Percentiles rank a stretch among this genome's conserved stretches.
phyloP scores from a whole-genome alignment of 2,329 filamentous ascomycete genomes.

The Purpureocillium lavendulum region DNA sequence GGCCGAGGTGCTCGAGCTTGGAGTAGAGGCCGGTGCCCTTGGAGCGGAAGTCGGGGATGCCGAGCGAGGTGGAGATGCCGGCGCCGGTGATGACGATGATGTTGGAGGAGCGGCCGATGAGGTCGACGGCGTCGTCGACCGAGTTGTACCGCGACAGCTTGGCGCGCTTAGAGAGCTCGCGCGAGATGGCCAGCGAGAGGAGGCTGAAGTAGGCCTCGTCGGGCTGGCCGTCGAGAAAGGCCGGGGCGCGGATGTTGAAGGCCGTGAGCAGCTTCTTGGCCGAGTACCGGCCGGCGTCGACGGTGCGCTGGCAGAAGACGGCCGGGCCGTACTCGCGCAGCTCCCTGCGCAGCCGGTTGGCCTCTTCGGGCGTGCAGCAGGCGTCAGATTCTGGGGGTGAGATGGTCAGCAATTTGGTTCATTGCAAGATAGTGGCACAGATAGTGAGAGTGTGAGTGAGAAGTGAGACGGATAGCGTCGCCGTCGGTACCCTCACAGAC shows the following conservation, averaged over 20 bases:
- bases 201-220: conserved; percentile 71
- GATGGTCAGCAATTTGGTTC: not conserved
- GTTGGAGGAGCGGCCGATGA: conserved; percentile 68
- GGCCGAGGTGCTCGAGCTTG: conserved; percentile 68
- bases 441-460: no score
- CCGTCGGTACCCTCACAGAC: no score
- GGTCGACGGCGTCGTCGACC: conserved; percentile 74
- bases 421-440: no score
- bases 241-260: conserved; percentile 68
- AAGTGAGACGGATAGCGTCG: no score
- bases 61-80: conserved; percentile 91
- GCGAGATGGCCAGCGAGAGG: conserved; percentile 66
- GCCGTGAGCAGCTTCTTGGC: conserved; percentile 80
- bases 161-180: conserved; percentile 72
- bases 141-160: conserved; percentile 77
- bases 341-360: conserved; percentile 57
- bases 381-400: conserved; percentile 31
- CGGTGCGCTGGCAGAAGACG: conserved; percentile 65
- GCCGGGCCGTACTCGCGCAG: conserved; percentile 70
- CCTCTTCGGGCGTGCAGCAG: conserved; percentile 64
- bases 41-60: conserved; percentile 94
- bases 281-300: conserved; percentile 60
- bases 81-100: conserved; percentile 93
- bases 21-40: conserved; percentile 89
- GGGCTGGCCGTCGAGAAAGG: conserved; percentile 57